Evolutionary conservation across 1,284 basidiomycete genomes (phyloP).

Genomic region (Hortiboletus rubellus): DNA sequence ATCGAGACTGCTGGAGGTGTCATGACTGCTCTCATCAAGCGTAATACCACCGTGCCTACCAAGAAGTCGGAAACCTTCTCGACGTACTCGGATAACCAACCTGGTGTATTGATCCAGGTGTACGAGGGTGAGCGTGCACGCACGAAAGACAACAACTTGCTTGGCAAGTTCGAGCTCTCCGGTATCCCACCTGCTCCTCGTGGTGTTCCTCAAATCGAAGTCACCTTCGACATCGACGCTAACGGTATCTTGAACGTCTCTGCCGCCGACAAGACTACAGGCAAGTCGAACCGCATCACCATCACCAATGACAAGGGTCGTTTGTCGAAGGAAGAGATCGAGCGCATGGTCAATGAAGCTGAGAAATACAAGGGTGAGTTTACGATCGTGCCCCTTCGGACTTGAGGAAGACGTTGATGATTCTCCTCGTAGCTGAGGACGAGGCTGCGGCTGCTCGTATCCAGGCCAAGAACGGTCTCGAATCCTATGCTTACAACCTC

Average conservation of each 20-base stretch:
- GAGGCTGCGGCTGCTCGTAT: slow-evolving; percentile 84
- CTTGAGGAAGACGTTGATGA: slow-evolving; percentile 21
- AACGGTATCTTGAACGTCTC: slow-evolving; percentile 98
- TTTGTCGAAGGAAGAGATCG: slow-evolving; percentile 97
- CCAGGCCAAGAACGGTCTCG: slow-evolving; percentile 83
- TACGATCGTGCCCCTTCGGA: not conserved
- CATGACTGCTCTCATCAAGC: slow-evolving; percentile 96
- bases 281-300: slow-evolving; percentile 94
- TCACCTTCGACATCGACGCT: slow-evolving; percentile 98
- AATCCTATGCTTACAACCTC: slow-evolving; percentile 96
- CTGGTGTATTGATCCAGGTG: slow-evolving; percentile 98
- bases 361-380: slow-evolving; percentile 85
- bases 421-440: slow-evolving; percentile 65
- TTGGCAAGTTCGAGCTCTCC: slow-evolving; percentile 98
- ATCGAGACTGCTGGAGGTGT: slow-evolving; percentile 99
- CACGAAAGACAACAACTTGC: slow-evolving; percentile 99
- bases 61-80: slow-evolving; percentile 99
- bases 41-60: slow-evolving; percentile 98
- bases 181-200: slow-evolving; percentile 98
- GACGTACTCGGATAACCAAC: slow-evolving; percentile 99
- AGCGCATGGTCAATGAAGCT: slow-evolving; percentile 93
- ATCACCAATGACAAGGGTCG: slow-evolving; percentile 99
- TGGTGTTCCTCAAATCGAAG: slow-evolving; percentile 98
- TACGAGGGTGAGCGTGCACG: slow-evolving; percentile 99
- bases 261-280: slow-evolving; percentile 96